phyloP scores from a whole-genome alignment of 2,329 filamentous ascomycete species.

The Rachicladosporium sp. region DNA sequence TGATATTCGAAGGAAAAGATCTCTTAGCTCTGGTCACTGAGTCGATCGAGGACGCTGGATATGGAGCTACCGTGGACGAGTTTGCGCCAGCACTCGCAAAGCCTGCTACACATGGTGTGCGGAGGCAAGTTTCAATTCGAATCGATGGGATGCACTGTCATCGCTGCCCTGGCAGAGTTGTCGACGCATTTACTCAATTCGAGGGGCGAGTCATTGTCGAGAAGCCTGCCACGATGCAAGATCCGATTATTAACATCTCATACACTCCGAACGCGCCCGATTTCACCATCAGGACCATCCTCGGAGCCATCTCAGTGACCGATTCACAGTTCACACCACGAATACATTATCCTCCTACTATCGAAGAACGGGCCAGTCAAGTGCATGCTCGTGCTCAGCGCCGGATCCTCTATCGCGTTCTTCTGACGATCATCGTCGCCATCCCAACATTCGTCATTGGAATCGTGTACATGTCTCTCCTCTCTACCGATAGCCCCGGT shows the following conservation, averaged over 20 bases:
- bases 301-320: slow-evolving; percentile 52
- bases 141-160: slow-evolving; percentile 35
- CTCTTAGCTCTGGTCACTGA: no score
- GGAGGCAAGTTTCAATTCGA: slow-evolving; percentile 23
- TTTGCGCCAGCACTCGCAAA: no score
- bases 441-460: slow-evolving; percentile 80
- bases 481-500: slow-evolving; percentile 45
- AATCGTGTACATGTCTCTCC: slow-evolving; percentile 79
- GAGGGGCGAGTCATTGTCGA: slow-evolving; percentile 43
- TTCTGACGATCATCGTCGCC: slow-evolving; percentile 55
- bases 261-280: slow-evolving; percentile 57
- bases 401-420: slow-evolving; percentile 40
- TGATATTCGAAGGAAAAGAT: no score
- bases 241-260: slow-evolving; percentile 56
- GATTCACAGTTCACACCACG: slow-evolving; percentile 56
- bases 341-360: slow-evolving; percentile 66
- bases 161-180: slow-evolving; percentile 38
- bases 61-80: no score
- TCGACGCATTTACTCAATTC: slow-evolving; percentile 34
- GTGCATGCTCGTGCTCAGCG: slow-evolving; percentile 42
- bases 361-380: slow-evolving; percentile 66
- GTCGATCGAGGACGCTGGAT: no score
- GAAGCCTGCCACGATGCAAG: slow-evolving; percentile 43
- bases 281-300: slow-evolving; percentile 65
- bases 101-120: no score